Evolutionary conservation across 2,329 filamentous ascomycete genomes (phyloP), one percentile per base, ranked within the genome.

Genomic region (Leptographium wingfieldii): DNA sequence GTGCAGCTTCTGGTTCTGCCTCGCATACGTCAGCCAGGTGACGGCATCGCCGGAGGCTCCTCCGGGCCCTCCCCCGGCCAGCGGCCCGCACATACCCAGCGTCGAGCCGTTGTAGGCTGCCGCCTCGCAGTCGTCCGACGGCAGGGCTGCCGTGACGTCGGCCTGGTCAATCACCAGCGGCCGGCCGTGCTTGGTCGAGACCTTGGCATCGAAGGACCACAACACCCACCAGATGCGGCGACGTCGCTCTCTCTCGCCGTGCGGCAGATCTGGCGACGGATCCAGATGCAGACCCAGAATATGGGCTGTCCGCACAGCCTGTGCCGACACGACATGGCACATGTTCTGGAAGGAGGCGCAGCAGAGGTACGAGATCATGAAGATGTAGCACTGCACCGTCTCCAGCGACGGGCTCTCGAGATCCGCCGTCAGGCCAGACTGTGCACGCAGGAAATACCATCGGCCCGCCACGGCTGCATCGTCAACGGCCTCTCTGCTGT

Each of bases 191-290:
- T 78, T 76, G 69, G 76, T 73, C 58, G 71, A 72, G 1, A 69
- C 71, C 63, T 77, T 78, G 62, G 69, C 73, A 57, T 82, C 80
- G 14, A 79, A 66, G 1, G 70, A 67, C 65, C 76, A 81, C 1
- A 82, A 63, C 0, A 67, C 68, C 78, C 78, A 82, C 79, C 80
- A 83, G 19, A 82, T 62, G 1, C 78, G 71, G 62, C 73, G 77
- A 5, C 76, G 74, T 61, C 78, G 66, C 62, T 80, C 77, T 29
- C 71, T 65, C 58, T 76, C 67, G 1, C 61, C 57, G 5, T 60
- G 60, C 0, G 73, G 66, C 55, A 76, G 62, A 53, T 68, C 65
- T 9, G 62, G 59, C 0, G 72, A 67, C 1, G 78, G 77, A 27
- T 80, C 77, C 0, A 74, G 64, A 65, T 80, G 77, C 6, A 81